Evolutionary conservation across 805 yeast genomes (phyloP), one percentile per base, ranked within the genome.

Genomic region (Candida awuae): DNA sequence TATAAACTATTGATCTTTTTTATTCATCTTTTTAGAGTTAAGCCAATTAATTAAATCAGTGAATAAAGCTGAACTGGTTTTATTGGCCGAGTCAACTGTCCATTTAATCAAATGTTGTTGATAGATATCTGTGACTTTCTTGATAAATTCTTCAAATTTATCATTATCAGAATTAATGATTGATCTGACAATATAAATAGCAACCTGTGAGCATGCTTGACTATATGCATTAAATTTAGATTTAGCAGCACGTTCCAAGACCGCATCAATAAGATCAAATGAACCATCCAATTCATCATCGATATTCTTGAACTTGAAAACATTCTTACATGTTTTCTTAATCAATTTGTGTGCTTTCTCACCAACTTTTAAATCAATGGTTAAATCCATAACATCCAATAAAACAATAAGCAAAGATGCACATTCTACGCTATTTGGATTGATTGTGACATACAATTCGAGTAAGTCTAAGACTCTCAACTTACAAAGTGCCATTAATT

Each of bases 31-130:
- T 51, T 70, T 70, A n/a, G 82, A 63, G 46, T 68, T 69, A 32
- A 82, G 55, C 88, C 92, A 88, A 61, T 86, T 86, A 53, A 83
- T 71, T 45, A 85, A 75, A 50, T 87, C 96, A 47, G 77, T 70
- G 55, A 83, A 86, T 52, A 84, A 55, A 10, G 72, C 63, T 8
- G 80, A 65, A 16, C 70, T 69, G 17, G 73, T 58, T 47, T 71
- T 74, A 47, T 73, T 65, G 34, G 63, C 59, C 14, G 63, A 53
- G 44, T 66, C 59, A 16, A 48, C 50, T 32, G 77, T 69, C 95
- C 95, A 87, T 15, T 52, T 49, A 46, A 75, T 71, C 57, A 85
- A 50, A 9, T 81, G 61, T 0, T 54, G 57, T 5, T 72, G 50
- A 58, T 87, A 87, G 10, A 77, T 46, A 35, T 73, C 77, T 31